These are phyloP conservation scores for Podaxis sp. DNA, from an alignment of 768 basidiomycete genomes.

Conservation along the genomic window DNA sequence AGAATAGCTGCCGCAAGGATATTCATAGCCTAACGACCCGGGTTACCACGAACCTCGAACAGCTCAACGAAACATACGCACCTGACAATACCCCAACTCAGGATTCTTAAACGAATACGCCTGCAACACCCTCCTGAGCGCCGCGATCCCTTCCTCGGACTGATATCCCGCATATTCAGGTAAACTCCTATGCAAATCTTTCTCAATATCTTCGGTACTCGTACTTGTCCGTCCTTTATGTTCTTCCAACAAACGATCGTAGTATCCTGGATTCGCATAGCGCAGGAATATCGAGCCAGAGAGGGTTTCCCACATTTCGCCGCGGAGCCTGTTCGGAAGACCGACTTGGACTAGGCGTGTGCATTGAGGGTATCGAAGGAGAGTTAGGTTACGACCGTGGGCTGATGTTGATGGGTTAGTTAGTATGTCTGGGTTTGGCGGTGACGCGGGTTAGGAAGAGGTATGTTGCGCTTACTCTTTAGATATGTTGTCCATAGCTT, in stretches of 20 bases:
- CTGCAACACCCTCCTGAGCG: slow-evolving; percentile 86
- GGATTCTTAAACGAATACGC: slow-evolving; percentile 97
- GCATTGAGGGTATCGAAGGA: slow-evolving; percentile 93
- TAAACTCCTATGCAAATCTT: slow-evolving; percentile 92
- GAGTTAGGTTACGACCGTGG: slow-evolving; percentile 93
- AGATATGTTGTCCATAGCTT: slow-evolving; percentile 95
- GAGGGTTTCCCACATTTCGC: slow-evolving; percentile 97
- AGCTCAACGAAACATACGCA: slow-evolving; percentile 27
- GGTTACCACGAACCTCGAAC: slow-evolving; percentile 3
- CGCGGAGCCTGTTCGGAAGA: slow-evolving; percentile 88
- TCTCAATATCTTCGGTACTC: slow-evolving; percentile 98
- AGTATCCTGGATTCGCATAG: slow-evolving; percentile 81
- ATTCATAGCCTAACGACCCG: slow-evolving; percentile 79
- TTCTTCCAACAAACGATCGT: slow-evolving; percentile 70
- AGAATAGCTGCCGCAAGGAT: slow-evolving; percentile 94
- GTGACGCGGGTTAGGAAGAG: background rate
- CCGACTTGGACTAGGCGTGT: slow-evolving; percentile 98
- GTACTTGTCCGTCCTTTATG: slow-evolving; percentile 78
- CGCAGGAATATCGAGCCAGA: slow-evolving; percentile 94
- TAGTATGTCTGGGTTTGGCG: background rate
- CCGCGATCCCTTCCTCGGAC: slow-evolving; percentile 78
- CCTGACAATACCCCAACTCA: slow-evolving; percentile 93
- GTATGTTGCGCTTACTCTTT: slow-evolving; percentile 46
- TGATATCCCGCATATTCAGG: slow-evolving; percentile 98
- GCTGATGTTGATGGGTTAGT: slow-evolving; percentile 39